Base-by-base conservation (phyloP, 257 asterid genomes). In the Leptodermis oblonga region DNA sequence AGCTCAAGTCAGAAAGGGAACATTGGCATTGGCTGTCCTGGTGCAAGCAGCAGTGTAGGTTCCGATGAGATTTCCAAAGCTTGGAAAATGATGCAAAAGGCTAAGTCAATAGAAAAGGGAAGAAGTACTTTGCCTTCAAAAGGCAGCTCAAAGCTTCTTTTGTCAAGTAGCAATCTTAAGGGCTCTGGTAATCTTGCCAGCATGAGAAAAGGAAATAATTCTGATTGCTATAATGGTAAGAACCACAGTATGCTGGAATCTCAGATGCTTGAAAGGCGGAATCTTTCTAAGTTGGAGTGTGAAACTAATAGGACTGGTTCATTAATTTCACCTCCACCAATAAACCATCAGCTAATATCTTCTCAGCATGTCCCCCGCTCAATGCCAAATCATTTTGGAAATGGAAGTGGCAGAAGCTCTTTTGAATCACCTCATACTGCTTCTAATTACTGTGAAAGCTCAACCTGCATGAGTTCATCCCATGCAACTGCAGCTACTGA, bases 81-180 rank as follows among this genome's bases (percentile, higher is more conserved):
- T 28, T 89, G 96, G 92, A 82, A 81, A 77, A 87, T 89, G 94
- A 45, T 85, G 81, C 76, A 75, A 63, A 81, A 81, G 73, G 95
- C 96, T 8, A 89, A 82, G 81, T 70, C 87, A 55, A 37, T 73
- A 68, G 78, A 68, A 70, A 67, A 52, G 68, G 59, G 62, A 48
- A 69, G 75, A 36, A 72, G 36, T 30, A 65, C 59, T 70, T 55
- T 23, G 17, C 23, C 13, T 65, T 73, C 82, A 43, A 83, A 83
- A 68, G 65, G 33, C 42, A 41, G 75, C 61, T 69, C 65, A 14
- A 73, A 66, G 58, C 70, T 33, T 78, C 60, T 55, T 48, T 53
- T 74, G 12, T 22, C 79, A 49, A 69, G 68, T 63, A 59, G 49
- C 69, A 78, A 72, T 42, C 73, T 54, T 28, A 33, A 30, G 69